Conservation (phyloP, 306 rosid genomes). For the Sophora flavescens region DNA sequence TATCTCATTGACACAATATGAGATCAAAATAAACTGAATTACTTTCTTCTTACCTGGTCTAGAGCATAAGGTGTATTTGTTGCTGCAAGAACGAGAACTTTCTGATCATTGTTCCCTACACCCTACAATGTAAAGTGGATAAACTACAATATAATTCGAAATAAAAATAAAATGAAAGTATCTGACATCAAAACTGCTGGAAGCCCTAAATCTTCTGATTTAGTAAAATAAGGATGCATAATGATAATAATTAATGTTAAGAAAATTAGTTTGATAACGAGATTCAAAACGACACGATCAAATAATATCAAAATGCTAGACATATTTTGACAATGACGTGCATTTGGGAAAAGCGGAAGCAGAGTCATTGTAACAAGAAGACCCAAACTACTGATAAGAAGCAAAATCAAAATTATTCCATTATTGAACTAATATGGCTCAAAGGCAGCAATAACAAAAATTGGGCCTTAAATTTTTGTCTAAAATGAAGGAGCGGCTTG, state of each 20-base stretch:
- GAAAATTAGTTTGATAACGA: neutral
- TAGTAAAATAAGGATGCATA: neutral
- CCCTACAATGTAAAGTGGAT: conserved; percentile 64
- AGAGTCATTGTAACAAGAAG: neutral
- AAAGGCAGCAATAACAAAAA: neutral
- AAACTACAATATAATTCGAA: conserved; percentile 28
- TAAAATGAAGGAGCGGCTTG: neutral
- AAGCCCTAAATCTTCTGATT: conserved; percentile 17
- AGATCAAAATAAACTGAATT: conserved; percentile 33
- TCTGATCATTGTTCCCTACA: conserved; percentile 93
- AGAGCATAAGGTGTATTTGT: conserved; percentile 98
- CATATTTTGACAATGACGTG: conserved; percentile 5
- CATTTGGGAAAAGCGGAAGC: neutral
- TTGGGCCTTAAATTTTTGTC: neutral
- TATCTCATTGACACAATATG: conserved; percentile 6
- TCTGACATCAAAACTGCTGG: conserved; percentile 10
- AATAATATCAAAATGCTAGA: neutral
- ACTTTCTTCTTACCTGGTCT: conserved; percentile 77
- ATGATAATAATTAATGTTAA: neutral
- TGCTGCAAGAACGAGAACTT: conserved; percentile 99
- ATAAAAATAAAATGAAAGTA: conserved; percentile 7
- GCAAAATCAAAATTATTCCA: neutral
- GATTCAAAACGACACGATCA: neutral
- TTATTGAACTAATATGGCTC: neutral
- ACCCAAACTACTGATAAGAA: neutral